Conservation (phyloP, 345 rosid genomes). For the Pelargonium nanum region DNA sequence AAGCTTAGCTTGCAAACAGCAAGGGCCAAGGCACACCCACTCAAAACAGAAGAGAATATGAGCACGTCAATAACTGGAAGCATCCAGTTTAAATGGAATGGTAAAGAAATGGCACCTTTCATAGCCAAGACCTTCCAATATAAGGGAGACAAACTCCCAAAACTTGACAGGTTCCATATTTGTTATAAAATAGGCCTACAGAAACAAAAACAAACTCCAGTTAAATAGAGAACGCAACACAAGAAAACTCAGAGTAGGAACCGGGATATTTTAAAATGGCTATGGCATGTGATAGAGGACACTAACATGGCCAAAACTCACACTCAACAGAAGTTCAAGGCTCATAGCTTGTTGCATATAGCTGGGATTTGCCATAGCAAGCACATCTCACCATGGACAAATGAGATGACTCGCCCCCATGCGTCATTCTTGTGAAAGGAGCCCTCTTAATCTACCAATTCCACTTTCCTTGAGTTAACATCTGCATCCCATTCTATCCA, state of each 20-base stretch:
- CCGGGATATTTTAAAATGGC: not conserved
- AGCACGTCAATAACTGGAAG: not conserved
- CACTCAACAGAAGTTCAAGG: not conserved
- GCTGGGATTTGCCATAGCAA: not conserved
- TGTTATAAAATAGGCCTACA: conserved; percentile 88
- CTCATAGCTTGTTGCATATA: not conserved
- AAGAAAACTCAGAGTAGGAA: not conserved
- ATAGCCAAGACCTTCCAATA: conserved; percentile 84
- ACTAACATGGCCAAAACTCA: not conserved
- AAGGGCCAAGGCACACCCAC: not conserved
- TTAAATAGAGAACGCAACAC: conserved; percentile 3
- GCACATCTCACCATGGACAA: not conserved
- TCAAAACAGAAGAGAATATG: conserved; percentile 1
- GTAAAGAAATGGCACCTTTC: conserved; percentile 42
- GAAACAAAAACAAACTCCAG: conserved; percentile 8
- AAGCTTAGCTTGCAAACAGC: not conserved
- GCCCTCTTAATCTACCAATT: not conserved
- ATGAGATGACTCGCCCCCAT: not conserved
- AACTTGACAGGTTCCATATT: conserved; percentile 86
- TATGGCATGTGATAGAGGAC: not conserved
- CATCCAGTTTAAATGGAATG: not conserved
- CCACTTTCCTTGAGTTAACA: not conserved
- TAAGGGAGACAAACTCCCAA: conserved; percentile 75
- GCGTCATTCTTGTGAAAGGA: not conserved
- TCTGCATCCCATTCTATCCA: not conserved